Percentiles rank a stretch among this genome's conserved stretches.
phyloP scores from a whole-genome alignment of 208 protist species.

The Cochliopodium minus region DNA sequence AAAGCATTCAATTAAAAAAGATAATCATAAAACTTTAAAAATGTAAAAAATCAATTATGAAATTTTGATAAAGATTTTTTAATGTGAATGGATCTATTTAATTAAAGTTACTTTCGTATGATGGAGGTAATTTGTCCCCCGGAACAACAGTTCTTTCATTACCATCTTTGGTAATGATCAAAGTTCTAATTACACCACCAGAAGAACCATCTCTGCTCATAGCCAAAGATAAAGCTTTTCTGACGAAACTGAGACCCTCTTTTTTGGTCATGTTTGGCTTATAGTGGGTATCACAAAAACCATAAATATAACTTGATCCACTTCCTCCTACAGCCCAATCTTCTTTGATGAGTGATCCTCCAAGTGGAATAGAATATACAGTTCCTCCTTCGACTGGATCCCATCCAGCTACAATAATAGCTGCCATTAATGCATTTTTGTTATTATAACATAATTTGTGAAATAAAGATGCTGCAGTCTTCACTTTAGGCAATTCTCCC shows the following conservation, averaged over 20 bases:
- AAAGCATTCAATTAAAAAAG: too few relatives aligned
- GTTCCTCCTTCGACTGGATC: constrained; percentile 79
- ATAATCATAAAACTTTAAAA: too few relatives aligned
- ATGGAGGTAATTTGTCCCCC: too few relatives aligned
- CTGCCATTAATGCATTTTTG: constrained; percentile 78
- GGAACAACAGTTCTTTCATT: too few relatives aligned
- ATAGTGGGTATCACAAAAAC: constrained; percentile 89
- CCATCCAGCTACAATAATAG: constrained; percentile 90
- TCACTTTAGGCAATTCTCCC: constrained; percentile 58
- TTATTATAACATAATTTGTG: constrained; percentile 87
- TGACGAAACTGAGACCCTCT: constrained; percentile 77
- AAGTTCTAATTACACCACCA: constrained; percentile 84
- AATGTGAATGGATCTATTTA: too few relatives aligned
- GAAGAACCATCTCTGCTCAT: constrained; percentile 92
- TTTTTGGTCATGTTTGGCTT: constrained; percentile 83
- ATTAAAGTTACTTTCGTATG: too few relatives aligned
- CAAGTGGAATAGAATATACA: constrained; percentile 85
- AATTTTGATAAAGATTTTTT: too few relatives aligned
- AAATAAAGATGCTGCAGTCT: constrained; percentile 81
- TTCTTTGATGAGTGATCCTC: constrained; percentile 70
- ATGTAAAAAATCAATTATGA: too few relatives aligned
- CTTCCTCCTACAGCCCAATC: constrained; percentile 80
- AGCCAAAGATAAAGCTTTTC: constrained; percentile 77
- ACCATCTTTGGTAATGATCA: constrained; percentile 51
- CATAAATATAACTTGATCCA: constrained; percentile 94